Base-by-base conservation (phyloP, 2,329 filamentous ascomycete species). In the Trichophyton rubrum region DNA sequence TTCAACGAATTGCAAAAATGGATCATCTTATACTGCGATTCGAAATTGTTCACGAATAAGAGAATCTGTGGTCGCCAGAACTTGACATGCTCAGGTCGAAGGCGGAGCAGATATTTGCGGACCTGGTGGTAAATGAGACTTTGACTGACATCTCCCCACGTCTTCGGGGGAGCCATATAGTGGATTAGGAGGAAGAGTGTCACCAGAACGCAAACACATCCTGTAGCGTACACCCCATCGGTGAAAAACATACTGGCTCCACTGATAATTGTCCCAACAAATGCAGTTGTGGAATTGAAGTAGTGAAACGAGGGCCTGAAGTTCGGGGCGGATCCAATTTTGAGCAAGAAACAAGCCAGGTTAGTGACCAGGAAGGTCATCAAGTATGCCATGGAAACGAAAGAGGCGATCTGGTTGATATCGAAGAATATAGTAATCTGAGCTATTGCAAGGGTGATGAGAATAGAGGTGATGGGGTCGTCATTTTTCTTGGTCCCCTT, bases 291-390 rank as follows among this genome's bases (percentile, higher is more conserved):
- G 85, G 88, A 91, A 63, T 84, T 91, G 75, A 95, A 95, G 69
- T 91, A 92, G 69, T 89, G 87, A 72, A 95, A 95, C 0, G 87
- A 89, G 0, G 90, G 90, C 24, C 90, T 80, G 66, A 95, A 95
- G 69, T 95, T 95, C 3, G 90, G 90, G 0, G 90, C 90, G 0
- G 90, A 92, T 1, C 89, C 87, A 61, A 95, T 86, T 70, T 92
- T 92, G 60, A 95, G 79, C 1, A 95, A 76, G 67, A 95, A 95
- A 66, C 89, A 95, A 5, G 90, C 90, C 7, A 95, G 74, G 65
- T 95, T 95, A 73, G 89, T 93, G 45, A 92, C 88, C 58, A 95
- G 82, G 68, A 95, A 95, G 0, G 90, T 95, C 86, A 95, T 92
- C 68, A 93, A 83, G 69, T 93, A 95, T 15, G 88, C 88, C 88